Evolutionary conservation across 164 flowering plant species (phyloP), one percentile per base, ranked within the genome.

Genomic region (Malania oleifera): DNA sequence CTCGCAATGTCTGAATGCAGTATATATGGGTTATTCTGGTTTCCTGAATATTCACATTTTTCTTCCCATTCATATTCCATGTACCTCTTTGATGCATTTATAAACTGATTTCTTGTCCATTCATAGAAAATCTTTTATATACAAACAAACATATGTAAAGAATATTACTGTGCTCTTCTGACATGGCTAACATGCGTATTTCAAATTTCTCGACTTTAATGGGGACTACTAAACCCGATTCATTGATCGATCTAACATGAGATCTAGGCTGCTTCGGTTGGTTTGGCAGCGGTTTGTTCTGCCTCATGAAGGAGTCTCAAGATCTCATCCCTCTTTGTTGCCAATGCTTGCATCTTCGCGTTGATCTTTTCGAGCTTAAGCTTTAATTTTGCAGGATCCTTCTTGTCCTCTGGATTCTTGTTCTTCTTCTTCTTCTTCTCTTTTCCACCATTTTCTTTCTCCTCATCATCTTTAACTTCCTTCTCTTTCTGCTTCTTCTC

Each of bases 401-500:
- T 83, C 65, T 77, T 74, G 37, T 83, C 88, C 67, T 80, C 77
- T 53, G 85, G 82, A 44, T 72, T 80, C 76, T 81, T 81, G n/a
- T 70, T 52, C 73, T 82, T 82, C 75, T 77, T 71, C 72, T 76
- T 63, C 43, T 79, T 71, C 11, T 57, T 52, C 44, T 45, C 75
- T 23, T 46, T 40, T 20, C 48, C 58, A 28, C 56, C 56, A 59
- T 63, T 58, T 14, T 50, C 60, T 31, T 62, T 48, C 1, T 68
- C 56, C 23, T 71, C 67, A 23, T 66, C 43, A 8, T 46, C 68
- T 14, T 66, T 59, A 25, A 41, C 57, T 17, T 72, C 67, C 59
- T 66, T 57, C 45, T 52, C 65, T 18, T 68, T 49, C 56, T 72
- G 59, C 55, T 67, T 52, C 45, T 61, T 62, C 14, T 59, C 29